These are phyloP conservation scores for Cyanidiococcus yangmingshanensis DNA, from an alignment of 23 red algal species.

Conservation along the genomic window DNA sequence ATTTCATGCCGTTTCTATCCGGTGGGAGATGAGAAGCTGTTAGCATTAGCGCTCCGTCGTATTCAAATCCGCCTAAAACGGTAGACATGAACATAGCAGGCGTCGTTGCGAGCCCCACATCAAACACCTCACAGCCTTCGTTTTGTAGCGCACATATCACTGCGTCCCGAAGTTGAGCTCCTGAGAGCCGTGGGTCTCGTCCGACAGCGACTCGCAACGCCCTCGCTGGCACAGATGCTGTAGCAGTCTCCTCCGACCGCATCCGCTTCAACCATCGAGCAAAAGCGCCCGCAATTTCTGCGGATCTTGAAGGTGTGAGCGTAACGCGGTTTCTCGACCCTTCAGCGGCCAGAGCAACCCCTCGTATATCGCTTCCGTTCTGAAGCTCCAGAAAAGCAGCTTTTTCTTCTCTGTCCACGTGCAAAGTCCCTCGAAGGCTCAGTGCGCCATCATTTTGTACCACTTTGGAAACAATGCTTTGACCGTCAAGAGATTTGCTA, in stretches of 20 bases:
- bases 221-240: not conserved
- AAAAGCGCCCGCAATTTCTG: conserved; percentile 56
- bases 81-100: conserved; percentile 95
- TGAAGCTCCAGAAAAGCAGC: conserved; percentile 30
- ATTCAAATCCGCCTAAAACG: conserved; percentile 26
- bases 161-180: conserved; percentile 27
- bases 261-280: conserved; percentile 24
- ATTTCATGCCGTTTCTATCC: conserved; percentile 83
- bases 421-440: not conserved
- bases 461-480: too few relatives aligned
- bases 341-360: conserved; percentile 36
- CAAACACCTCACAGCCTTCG: conserved; percentile 29
- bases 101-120: conserved; percentile 61
- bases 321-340: conserved; percentile 34
- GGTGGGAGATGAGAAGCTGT: conserved; percentile 74
- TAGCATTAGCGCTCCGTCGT: conserved; percentile 58
- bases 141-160: conserved; percentile 29
- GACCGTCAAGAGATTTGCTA: too few relatives aligned
- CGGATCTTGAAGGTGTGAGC: conserved; percentile 25
- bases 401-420: not conserved
- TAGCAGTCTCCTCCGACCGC: not conserved
- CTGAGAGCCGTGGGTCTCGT: conserved; percentile 59
- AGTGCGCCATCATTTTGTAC: too few relatives aligned
- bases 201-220: not conserved
- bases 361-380: conserved; percentile 78